A percentile compares a stretch with the other conserved stretches of the same genome.
These are phyloP conservation scores for Lathyrus tuberosus DNA, from an alignment of 306 rosid genomes.

Conservation along the genomic window DNA sequence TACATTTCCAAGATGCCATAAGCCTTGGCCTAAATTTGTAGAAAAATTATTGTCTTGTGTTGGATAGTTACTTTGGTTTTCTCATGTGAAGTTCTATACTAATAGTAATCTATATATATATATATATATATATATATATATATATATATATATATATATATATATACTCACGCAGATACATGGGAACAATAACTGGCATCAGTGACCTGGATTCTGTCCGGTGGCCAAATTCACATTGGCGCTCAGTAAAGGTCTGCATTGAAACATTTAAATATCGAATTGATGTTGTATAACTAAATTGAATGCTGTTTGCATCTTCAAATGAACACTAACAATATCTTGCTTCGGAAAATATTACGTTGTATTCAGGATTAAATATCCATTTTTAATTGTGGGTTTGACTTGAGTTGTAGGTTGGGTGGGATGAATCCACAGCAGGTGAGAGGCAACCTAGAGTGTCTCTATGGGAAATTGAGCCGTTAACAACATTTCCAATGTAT, in stretches of 20 bases:
- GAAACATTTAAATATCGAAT: neutral
- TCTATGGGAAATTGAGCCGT: conserved; percentile 95
- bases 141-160: conserved; percentile 17
- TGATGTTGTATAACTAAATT: conserved; percentile 15
- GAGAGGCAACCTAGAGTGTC: conserved; percentile 98
- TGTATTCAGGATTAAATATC: conserved; percentile 1
- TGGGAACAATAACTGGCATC: conserved; percentile 98
- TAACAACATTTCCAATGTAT: conserved; percentile 97
- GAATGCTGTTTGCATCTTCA: conserved; percentile 28
- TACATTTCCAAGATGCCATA: conserved; percentile 4
- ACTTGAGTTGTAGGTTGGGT: conserved; percentile 77
- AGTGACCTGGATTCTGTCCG: conserved; percentile 81
- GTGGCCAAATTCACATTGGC: conserved; percentile 97
- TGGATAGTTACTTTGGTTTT: too few relatives aligned
- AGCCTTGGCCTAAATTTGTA: neutral
- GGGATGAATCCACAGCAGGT: conserved; percentile 99
- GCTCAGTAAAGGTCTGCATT: conserved; percentile 88
- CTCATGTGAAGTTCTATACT: too few relatives aligned
- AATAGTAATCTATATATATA: neutral
- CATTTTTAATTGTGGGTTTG: conserved; percentile 16
- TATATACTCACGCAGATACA: conserved; percentile 50
- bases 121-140: conserved; percentile 21
- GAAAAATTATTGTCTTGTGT: neutral
- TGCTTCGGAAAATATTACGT: conserved; percentile 5
- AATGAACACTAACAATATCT: neutral